These are phyloP conservation scores for Emericellopsis terricola DNA, from an alignment of 495 filamentous ascomycete genomes.

Conservation along the genomic window DNA sequence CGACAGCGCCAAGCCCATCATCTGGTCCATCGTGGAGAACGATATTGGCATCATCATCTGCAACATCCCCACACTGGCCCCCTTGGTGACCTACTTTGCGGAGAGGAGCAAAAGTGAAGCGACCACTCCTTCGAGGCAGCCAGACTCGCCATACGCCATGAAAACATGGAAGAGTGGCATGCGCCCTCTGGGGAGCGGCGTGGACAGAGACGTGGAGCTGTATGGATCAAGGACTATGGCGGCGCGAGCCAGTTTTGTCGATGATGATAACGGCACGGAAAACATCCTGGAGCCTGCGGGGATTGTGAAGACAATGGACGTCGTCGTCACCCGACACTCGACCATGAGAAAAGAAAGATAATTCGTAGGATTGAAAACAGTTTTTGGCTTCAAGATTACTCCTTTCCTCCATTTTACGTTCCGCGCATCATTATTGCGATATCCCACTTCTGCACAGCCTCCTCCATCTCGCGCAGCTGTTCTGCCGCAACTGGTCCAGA, in stretches of 20 bases:
- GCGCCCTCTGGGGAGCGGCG: conserved; percentile 6
- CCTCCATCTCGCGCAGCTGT: too few species aligned
- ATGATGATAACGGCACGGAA: too few species aligned
- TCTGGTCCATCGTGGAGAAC: conserved; percentile 34
- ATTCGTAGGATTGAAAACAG: too few species aligned
- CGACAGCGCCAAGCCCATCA: conserved; percentile 25
- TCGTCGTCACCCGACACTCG: not conserved
- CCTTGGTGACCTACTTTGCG: conserved; percentile 25
- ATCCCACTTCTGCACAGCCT: too few species aligned
- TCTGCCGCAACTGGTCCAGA: too few species aligned
- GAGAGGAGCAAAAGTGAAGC: conserved; percentile 5
- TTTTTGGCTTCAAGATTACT: too few species aligned
- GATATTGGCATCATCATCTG: conserved; percentile 32
- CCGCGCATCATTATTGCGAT: too few species aligned
- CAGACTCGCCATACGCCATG: conserved; percentile 8
- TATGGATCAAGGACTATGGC: not conserved
- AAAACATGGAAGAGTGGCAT: conserved; percentile 7
- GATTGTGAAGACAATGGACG: not conserved
- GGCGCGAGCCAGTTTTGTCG: not conserved
- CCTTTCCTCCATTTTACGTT: too few species aligned
- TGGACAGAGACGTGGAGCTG: not conserved
- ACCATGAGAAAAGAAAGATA: too few species aligned
- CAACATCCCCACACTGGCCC: conserved; percentile 30
- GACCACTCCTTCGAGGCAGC: conserved; percentile 21
- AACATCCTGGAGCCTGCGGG: not conserved